Conservation (phyloP, 2,329 filamentous ascomycete genomes). For the Cordyceps cateniannulata region DNA sequence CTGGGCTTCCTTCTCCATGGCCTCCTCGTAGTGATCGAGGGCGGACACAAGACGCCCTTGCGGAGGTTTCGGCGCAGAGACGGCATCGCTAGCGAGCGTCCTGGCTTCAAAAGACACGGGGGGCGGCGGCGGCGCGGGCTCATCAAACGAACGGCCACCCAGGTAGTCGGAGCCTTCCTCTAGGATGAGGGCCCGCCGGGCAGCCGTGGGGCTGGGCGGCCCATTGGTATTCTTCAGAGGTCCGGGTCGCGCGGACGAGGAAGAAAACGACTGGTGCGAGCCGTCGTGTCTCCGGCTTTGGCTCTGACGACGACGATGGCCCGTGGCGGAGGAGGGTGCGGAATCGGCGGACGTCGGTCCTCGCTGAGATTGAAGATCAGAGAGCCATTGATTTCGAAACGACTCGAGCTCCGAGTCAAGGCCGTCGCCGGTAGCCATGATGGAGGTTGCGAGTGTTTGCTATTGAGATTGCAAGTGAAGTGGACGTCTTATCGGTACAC, state of each 20-base stretch:
- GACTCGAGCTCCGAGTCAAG: constrained; percentile 69
- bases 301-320: constrained; percentile 3
- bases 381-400: constrained; percentile 79
- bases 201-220: constrained; percentile 7
- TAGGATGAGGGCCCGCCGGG: constrained; percentile 1
- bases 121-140: constrained; percentile 16
- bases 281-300: neutral
- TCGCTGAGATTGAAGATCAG: constrained; percentile 57
- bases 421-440: constrained; percentile 15
- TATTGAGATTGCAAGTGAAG: neutral
- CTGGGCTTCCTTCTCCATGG: constrained; percentile 78
- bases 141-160: constrained; percentile 26
- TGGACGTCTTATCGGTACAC: neutral
- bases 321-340: neutral
- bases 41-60: constrained; percentile 60
- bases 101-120: constrained; percentile 13
- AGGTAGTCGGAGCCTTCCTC: constrained; percentile 24
- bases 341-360: neutral
- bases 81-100: constrained; percentile 13
- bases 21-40: constrained; percentile 86
- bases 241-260: neutral
- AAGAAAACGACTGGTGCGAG: neutral
- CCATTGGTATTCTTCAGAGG: neutral
- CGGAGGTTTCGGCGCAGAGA: constrained; percentile 16
- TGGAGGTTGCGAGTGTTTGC: neutral